Evolutionary conservation across 139 green algal genomes (phyloP), one percentile per base, ranked within the genome.

Genomic region (Tetradesmus lagerheimii): DNA sequence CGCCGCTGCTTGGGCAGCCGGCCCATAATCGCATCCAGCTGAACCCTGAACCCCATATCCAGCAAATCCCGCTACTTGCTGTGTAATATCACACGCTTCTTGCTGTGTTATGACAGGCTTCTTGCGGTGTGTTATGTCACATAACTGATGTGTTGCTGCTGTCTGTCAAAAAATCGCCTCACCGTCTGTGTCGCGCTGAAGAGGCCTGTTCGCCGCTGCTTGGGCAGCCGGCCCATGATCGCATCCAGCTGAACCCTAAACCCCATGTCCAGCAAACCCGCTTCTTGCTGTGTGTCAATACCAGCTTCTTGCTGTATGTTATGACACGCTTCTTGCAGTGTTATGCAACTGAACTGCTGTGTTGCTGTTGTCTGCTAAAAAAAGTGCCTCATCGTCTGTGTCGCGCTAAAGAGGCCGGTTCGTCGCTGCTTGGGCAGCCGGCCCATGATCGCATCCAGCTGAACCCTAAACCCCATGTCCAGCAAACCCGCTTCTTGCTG

Each of bases 321-420:
- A n/a, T n/a, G n/a, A n/a, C n/a, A n/a, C n/a, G n/a, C n/a, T n/a
- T n/a, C n/a, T n/a, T n/a, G n/a, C n/a, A n/a, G n/a, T n/a, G n/a
- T n/a, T n/a, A n/a, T n/a, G n/a, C n/a, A n/a, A n/a, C n/a, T n/a
- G n/a, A n/a, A n/a, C n/a, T n/a, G n/a, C n/a, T n/a, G n/a, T n/a
- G n/a, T n/a, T 57, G 45, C 45, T 57, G 45, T 12, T 57, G 45
- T 12, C 14, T 57, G 45, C 11, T 12, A 12, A 9, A 6, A 6
- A 25, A 4, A 39, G 11, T 16, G 23, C 4, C 83, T 80, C 88
- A 96, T 93, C 20, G 97, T 99, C 94, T 99, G 98, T 9, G 98
- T 99, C 31, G 98, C 98, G 57, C 94, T 98, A 92, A 99, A 99
- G 4, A 99, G 95, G 8, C 97, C 98, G 67, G 97, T 99, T 39